A percentile compares a stretch with the other conserved stretches of the same genome.
Conservation (phyloP, 1,284 basidiomycete species). For the Apiotrichum veenhuisii region DNA sequence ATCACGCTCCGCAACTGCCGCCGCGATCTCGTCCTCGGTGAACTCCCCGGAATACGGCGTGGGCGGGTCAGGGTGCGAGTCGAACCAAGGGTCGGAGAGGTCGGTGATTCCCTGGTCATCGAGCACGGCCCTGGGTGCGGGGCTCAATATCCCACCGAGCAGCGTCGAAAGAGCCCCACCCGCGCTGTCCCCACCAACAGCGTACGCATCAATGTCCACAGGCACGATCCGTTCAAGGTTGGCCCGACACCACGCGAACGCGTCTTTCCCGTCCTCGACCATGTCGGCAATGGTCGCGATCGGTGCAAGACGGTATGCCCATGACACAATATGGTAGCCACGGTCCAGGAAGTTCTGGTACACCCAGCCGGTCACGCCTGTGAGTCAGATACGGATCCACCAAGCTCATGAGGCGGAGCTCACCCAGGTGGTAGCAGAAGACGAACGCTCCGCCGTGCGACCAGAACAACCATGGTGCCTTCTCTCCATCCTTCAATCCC, state of each 20-base stretch:
- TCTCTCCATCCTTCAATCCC: background rate
- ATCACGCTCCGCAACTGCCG: constrained; percentile 9
- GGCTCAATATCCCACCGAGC: constrained; percentile 5
- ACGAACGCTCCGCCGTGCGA: constrained; percentile 31
- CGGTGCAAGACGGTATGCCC: constrained; percentile 15
- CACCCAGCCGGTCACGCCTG: constrained; percentile 7
- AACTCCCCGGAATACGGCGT: constrained; percentile 8
- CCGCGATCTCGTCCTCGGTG: constrained; percentile 19
- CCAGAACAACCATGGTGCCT: constrained; percentile 20
- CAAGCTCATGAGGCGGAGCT: background rate
- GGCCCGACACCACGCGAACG: constrained; percentile 9
- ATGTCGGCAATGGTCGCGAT: constrained; percentile 14
- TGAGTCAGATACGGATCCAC: background rate
- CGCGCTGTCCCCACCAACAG: constrained; percentile 32
- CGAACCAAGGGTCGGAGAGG: constrained; percentile 16
- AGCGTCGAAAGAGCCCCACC: constrained; percentile 26
- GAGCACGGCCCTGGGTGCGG: constrained; percentile 23
- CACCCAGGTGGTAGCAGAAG: constrained; percentile 3
- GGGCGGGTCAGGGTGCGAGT: constrained; percentile 1
- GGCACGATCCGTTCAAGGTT: constrained; percentile 1
- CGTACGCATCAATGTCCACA: constrained; percentile 22
- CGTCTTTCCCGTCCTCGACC: constrained; percentile 13
- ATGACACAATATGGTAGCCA: constrained; percentile 15
- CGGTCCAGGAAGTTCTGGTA: constrained; percentile 6
- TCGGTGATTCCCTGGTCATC: constrained; percentile 29